Base-by-base conservation (phyloP, 306 rosid genomes). In the Abrus precatorius region DNA sequence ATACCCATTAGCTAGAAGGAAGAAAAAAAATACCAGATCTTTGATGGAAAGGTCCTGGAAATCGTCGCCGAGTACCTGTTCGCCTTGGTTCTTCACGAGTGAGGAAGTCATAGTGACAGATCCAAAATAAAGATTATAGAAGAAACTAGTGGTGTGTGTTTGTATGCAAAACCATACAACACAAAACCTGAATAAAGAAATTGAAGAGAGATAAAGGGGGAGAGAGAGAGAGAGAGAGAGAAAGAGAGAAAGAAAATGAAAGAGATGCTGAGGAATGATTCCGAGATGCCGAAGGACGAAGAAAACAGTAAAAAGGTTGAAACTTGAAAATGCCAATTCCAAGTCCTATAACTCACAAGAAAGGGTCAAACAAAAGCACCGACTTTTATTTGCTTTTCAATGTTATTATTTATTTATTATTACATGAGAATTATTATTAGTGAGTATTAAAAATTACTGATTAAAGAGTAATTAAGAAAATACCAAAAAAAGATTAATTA, bases 91-190 rank as follows among this genome's bases (percentile, higher is more conserved):
- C 33, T 67, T 14, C 14, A 12, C 38, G 49, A 83, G 76, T 72
- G 76, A 45, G 55, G 73, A 76, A 78, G 80, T 34, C 86, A 83
- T 83, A 64, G 72, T 34, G 76, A 44, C 29, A 83, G 77, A 69
- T 55, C 28, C n/a, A 33, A n/a, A 13, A 50, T 13, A 27, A 38
- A 47, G 80, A 76, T 20, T 50, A 11, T 27, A 20, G 41, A 6
- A 65, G 41, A 76, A 40, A 27, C 40, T 20, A 63, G 81, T 50
- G 54, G 11, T 3, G 10, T 30, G 71, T 45, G 48, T 14, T 9
- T 20, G 12, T 28, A 33, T 57, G 55, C 5, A 65, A 12, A 62
- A 50, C 41, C 38, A 55, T 48, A 48, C 64, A 64, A 77, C 14
- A 67, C 9, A 40, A 0, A 5, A 48, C 8, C 61, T 7, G 40